A percentile compares a stretch with the other conserved stretches of the same genome.
These are phyloP conservation scores for Arctostaphylos glauca DNA, from an alignment of 148 eudicot genomes.

Conservation along the genomic window DNA sequence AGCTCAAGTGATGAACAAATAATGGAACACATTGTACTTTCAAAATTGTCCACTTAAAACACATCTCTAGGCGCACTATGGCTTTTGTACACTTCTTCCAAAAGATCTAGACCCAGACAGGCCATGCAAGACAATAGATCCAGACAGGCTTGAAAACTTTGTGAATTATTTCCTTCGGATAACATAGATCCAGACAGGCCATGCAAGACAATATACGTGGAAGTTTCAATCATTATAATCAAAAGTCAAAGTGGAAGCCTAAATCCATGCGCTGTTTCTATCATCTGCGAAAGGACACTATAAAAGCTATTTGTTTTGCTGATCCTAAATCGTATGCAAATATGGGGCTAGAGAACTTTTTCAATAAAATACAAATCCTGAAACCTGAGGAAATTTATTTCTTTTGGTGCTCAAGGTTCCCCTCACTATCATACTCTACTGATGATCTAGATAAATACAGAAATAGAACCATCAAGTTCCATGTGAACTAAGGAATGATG, in stretches of 20 bases:
- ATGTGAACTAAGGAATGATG: not conserved
- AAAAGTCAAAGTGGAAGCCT: not conserved
- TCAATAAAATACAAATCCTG: not conserved
- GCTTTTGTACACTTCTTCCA: not conserved
- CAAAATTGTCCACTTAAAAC: not conserved
- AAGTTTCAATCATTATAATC: not conserved
- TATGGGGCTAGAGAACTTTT: not conserved
- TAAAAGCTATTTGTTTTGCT: not conserved
- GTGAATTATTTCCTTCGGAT: too few species aligned
- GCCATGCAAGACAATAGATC: too few species aligned
- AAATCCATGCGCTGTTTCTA: not conserved
- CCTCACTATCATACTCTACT: not conserved
- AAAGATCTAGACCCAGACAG: too few species aligned
- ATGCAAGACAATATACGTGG: not conserved
- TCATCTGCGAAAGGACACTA: not conserved
- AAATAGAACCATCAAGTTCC: constrained; percentile 1
- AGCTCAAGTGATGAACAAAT: not conserved
- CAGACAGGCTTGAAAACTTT: too few species aligned
- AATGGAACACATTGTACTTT: not conserved
- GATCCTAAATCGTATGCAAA: not conserved
- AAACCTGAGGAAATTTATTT: not conserved
- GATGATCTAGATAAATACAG: not conserved
- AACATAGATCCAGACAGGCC: not conserved
- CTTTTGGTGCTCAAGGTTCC: too few species aligned
- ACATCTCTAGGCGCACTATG: not conserved